Evolutionary conservation across 176 grass and related monocot species (phyloP), one percentile per base, ranked within the genome.

Genomic region (Oryza australiensis): DNA sequence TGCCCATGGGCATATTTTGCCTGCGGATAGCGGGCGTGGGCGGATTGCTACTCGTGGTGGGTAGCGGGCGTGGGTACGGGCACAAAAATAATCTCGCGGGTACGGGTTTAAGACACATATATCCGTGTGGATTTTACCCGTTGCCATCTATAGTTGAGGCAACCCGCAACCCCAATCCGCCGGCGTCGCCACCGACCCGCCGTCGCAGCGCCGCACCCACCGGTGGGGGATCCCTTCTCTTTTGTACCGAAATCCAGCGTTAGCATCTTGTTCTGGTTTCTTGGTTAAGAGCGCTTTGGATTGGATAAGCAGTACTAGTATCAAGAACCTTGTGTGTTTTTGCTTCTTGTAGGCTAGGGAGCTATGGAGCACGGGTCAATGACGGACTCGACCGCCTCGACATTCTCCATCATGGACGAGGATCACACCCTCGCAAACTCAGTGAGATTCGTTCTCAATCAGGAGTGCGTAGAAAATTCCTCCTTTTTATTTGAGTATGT

Each of bases 381-480:
- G 68, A 49, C 68, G 16, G 89, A 97, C 75, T 60, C 40, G 22
- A 94, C 63, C 1, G 65, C 91, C 0, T 98, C 92, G 15, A 93
- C 92, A 5, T 98, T 98, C 86, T 89, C 92, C 70, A 83, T 98
- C 48, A 43, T 86, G 62, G 92, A 94, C 5, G 95, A 98, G 86
- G 95, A 94, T 63, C 95, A 98, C 72, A 98, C 90, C 4, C 84
- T 94, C 20, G 92, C 90, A 16, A 98, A 94, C 81, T 91, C 95
- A 26, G 81, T 81, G 68, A 87, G 88, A 94, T 98, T 89, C 34
- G 84, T 81, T 6, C 90, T 98, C 9, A 70, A 40, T 12, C 22
- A 70, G 22, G 67, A 70, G 34, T 41, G 34, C 5, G 66, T 69
- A 24, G 0, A 59, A 55, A 23, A 9, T 55, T 55, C 49, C 49